Conservation (phyloP, 257 asterid genomes). For the Fraxinus excelsior region DNA sequence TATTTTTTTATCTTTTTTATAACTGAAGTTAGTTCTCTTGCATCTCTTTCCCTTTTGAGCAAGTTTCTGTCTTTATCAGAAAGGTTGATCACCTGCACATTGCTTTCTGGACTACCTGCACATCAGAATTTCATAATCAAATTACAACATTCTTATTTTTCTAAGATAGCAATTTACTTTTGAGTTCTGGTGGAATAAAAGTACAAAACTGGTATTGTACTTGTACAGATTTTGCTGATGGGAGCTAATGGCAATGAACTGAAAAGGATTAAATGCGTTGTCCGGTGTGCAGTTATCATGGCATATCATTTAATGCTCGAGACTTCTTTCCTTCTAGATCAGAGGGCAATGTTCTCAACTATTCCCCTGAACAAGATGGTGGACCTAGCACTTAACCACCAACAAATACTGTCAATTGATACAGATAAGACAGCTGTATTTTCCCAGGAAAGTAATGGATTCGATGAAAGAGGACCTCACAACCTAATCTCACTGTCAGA, state of each 20-base stretch:
- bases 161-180: background rate
- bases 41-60: background rate
- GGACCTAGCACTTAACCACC: slow-evolving; percentile 40
- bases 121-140: background rate
- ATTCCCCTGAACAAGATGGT: slow-evolving; percentile 50
- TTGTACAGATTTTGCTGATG: slow-evolving; percentile 79
- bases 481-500: slow-evolving; percentile 30
- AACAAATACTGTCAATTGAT: slow-evolving; percentile 24
- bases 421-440: slow-evolving; percentile 32
- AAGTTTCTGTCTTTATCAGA: background rate
- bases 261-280: slow-evolving; percentile 83
- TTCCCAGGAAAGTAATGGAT: slow-evolving; percentile 41
- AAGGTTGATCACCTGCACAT: background rate
- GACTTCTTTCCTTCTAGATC: slow-evolving; percentile 84
- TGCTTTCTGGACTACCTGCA: background rate
- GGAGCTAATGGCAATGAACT: slow-evolving; percentile 80
- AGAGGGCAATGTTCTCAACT: slow-evolving; percentile 82
- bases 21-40: too few relatives aligned
- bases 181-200: background rate
- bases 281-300: slow-evolving; percentile 89
- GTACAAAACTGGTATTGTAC: slow-evolving; percentile 31
- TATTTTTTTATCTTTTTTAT: background rate
- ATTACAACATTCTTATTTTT: background rate
- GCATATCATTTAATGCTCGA: slow-evolving; percentile 96
- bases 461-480: slow-evolving; percentile 34